These are phyloP conservation scores for Didymella keratinophila DNA, from an alignment of 2,329 filamentous ascomycete genomes.

Conservation along the genomic window DNA sequence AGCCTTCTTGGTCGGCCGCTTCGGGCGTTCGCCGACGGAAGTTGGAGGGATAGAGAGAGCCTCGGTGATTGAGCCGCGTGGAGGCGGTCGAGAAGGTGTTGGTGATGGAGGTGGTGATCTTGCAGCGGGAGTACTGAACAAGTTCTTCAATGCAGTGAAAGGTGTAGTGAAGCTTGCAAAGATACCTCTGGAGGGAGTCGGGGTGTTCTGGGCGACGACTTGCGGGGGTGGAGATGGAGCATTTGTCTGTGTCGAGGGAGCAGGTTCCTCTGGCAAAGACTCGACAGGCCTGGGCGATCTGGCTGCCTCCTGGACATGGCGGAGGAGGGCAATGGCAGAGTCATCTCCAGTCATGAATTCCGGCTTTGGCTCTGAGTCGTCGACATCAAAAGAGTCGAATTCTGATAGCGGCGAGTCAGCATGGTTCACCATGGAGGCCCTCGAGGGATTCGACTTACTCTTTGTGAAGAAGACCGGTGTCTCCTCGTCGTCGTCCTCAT, in stretches of 20 bases:
- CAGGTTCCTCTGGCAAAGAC: neutral
- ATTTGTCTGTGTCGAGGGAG: neutral
- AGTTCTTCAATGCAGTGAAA: slow-evolving; percentile 34
- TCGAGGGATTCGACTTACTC: slow-evolving; percentile 24
- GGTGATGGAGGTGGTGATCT: slow-evolving; percentile 18
- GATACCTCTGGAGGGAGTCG: slow-evolving; percentile 13
- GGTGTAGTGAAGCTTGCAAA: slow-evolving; percentile 27
- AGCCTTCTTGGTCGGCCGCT: slow-evolving; percentile 25
- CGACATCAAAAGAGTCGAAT: slow-evolving; percentile 28
- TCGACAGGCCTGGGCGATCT: slow-evolving; percentile 1
- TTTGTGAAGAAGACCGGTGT: slow-evolving; percentile 32
- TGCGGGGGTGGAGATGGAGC: neutral
- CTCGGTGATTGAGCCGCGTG: slow-evolving; percentile 31
- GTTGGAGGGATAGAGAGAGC: slow-evolving; percentile 37
- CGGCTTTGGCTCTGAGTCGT: slow-evolving; percentile 17
- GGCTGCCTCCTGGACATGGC: slow-evolving; percentile 31
- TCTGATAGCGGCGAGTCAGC: slow-evolving; percentile 28
- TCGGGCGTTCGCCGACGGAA: slow-evolving; percentile 37
- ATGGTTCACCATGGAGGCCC: slow-evolving; percentile 2
- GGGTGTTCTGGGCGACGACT: neutral
- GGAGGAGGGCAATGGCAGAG: slow-evolving; percentile 33
- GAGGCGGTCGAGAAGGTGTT: slow-evolving; percentile 23
- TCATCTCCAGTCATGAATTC: slow-evolving; percentile 28
- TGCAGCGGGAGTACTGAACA: slow-evolving; percentile 19
- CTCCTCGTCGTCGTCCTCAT: slow-evolving; percentile 28